These are phyloP conservation scores for Phyllostachys edulis DNA, from an alignment of 176 grass and related monocot species.

Conservation along the genomic window DNA sequence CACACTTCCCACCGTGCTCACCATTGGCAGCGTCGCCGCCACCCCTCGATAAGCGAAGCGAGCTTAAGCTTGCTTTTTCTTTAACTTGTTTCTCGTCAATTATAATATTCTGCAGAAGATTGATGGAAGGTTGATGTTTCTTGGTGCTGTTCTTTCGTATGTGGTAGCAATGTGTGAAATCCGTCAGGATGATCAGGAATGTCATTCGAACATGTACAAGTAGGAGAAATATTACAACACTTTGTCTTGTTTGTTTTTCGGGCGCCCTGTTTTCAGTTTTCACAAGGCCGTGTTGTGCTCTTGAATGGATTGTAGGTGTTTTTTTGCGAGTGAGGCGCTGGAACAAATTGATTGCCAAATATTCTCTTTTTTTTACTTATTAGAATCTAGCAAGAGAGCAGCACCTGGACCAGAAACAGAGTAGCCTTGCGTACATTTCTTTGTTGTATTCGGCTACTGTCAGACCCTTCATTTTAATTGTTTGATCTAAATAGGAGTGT, in stretches of 20 bases:
- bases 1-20: slow-evolving; percentile 89
- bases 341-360: background rate
- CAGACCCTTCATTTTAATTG: no score
- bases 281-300: background rate
- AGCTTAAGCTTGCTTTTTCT: background rate
- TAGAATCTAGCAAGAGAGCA: no score
- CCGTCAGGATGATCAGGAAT: background rate
- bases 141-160: background rate
- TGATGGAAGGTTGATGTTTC: background rate
- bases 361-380: no score
- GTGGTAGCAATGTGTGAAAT: background rate
- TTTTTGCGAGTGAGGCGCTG: background rate
- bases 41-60: slow-evolving; percentile 62
- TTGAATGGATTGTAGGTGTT: background rate
- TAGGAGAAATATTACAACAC: background rate
- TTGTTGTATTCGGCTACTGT: no score
- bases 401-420: no score
- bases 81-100: background rate
- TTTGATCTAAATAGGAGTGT: no score
- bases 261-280: background rate
- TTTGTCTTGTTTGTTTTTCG: background rate
- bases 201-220: background rate
- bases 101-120: background rate
- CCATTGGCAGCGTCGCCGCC: slow-evolving; percentile 81
- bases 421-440: no score